Evolutionary conservation across 1,284 basidiomycete species (phyloP), one percentile per base, ranked within the genome.

Genomic region (Ceratobasidium sp.): DNA sequence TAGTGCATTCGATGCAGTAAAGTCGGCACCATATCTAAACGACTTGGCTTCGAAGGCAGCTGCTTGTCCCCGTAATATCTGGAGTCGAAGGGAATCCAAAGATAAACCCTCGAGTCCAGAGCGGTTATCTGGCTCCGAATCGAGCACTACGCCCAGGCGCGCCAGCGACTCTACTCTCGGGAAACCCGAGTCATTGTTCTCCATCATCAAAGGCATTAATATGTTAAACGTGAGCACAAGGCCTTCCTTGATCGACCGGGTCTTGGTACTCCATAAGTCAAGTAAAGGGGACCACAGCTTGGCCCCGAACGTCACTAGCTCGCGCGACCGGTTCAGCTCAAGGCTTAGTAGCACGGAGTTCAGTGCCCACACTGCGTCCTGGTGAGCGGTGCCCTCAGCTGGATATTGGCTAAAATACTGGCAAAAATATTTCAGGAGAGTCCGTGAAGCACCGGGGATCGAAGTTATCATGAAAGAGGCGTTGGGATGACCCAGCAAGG

Each of bases 261-360:
- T 89, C 78, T 91, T 92, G 6, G 87, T 87, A 1, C 83, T 81
- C 93, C 93, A 96, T 27, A 95, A 78, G 1, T 78, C 78, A 1
- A 94, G 81, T 3, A 97, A 76, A 7, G 79, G 77, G 50, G 86
- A 80, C 87, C 93, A 93, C 0, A 88, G 79, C 34, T 79, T 79
- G 7, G 80, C 77, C 0, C 91, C 87, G 67, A 92, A 88, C 10
- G 77, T 75, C 6, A 84, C 80, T 50, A 93, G 84, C 0, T 84
- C 81, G 1, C 81, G 76, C 35, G 83, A 85, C 67, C 80, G 82
- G 76, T 96, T 96, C 67, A 95, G 79, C 7, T 92, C 85, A 15
- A 93, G 77, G 69, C 90, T 87, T 1, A 83, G 84, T 3, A 97
- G 84, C 0, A 88, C 83, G 0, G 87, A 82, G 65, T 89, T 88